These are phyloP conservation scores for Schoenoplectus triqueter DNA, from an alignment of 202 grass and related monocot species.

Conservation along the genomic window DNA sequence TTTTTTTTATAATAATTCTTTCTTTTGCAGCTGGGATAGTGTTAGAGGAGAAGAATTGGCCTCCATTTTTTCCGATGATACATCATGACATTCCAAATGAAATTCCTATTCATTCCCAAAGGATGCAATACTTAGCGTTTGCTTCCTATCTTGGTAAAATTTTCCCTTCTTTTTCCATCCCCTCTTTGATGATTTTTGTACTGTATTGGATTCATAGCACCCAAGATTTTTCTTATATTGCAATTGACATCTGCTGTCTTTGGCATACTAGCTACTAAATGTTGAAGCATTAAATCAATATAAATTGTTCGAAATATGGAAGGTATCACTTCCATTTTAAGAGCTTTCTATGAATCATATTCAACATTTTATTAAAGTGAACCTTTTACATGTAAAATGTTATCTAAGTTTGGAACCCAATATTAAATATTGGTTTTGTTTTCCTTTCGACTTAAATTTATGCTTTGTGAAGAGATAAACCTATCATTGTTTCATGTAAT, in stretches of 20 bases:
- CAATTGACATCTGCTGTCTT: neutral
- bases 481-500: constrained; percentile 26
- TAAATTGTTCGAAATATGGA: neutral
- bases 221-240: constrained; percentile 6
- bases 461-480: neutral
- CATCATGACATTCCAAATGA: constrained; percentile 96
- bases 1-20: constrained; percentile 32
- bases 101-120: constrained; percentile 86
- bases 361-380: neutral
- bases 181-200: neutral
- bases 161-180: constrained; percentile 14
- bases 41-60: constrained; percentile 98
- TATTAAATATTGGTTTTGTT: neutral
- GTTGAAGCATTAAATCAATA: neutral
- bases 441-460: neutral
- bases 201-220: neutral
- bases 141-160: constrained; percentile 81
- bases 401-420: neutral
- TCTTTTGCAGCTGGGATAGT: constrained; percentile 82
- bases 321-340: neutral
- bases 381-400: neutral
- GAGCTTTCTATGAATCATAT: neutral
- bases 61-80: constrained; percentile 90
- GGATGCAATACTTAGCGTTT: constrained; percentile 94
- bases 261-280: neutral